Evolutionary conservation across 2,329 filamentous ascomycete species (phyloP).

Genomic region (Colletotrichum sp.): DNA sequence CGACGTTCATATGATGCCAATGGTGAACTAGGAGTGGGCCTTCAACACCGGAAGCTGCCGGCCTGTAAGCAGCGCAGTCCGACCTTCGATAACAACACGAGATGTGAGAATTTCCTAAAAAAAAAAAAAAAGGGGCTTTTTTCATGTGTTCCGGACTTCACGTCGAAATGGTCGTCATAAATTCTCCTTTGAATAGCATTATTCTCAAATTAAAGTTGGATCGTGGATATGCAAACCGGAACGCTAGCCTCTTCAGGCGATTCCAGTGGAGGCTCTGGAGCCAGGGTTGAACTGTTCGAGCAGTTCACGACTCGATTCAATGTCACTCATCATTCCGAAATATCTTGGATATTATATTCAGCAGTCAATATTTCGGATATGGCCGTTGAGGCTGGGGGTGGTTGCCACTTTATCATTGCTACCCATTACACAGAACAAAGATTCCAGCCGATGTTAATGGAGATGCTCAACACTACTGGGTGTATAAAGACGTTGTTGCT

Average conservation of each 20-base stretch:
- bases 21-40: background rate
- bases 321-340: background rate
- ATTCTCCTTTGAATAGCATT: background rate
- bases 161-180: background rate
- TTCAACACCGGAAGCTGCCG: background rate
- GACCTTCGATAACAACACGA: background rate
- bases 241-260: background rate
- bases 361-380: background rate
- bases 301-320: background rate
- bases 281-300: background rate
- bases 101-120: background rate
- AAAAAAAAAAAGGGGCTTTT: background rate
- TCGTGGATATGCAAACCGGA: background rate
- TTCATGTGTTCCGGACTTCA: background rate
- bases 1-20: background rate
- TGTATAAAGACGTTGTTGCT: background rate
- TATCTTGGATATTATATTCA: background rate
- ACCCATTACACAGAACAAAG: background rate
- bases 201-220: background rate
- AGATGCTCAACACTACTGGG: background rate
- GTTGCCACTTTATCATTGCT: background rate
- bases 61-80: background rate
- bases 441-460: background rate
- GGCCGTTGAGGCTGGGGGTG: background rate
- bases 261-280: background rate